Percentiles rank a stretch among this genome's conserved stretches.
phyloP scores from a whole-genome alignment of 345 rosid species.

The Populus deltoides region DNA sequence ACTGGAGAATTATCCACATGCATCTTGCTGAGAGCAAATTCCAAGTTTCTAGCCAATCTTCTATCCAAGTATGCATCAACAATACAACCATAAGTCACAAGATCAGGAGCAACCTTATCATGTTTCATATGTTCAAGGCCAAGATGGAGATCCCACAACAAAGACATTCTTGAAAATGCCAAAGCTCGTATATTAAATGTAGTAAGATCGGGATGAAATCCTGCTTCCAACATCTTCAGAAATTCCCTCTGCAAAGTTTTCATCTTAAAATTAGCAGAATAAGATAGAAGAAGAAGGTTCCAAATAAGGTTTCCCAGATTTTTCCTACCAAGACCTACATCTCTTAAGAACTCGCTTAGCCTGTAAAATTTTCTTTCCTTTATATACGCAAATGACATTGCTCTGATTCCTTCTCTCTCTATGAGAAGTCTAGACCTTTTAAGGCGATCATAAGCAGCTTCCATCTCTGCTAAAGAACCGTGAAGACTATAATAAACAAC shows the following conservation, averaged over 20 bases:
- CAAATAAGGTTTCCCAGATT: conserved; percentile 63
- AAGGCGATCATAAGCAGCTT: conserved; percentile 53
- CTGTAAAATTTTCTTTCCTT: conserved; percentile 44
- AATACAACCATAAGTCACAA: conserved; percentile 76
- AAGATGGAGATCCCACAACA: conserved; percentile 91
- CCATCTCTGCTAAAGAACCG: conserved; percentile 61
- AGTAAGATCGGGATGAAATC: conserved; percentile 69
- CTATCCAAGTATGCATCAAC: conserved; percentile 82
- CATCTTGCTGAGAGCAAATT: conserved; percentile 56
- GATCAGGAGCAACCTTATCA: conserved; percentile 57
- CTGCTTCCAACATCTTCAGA: conserved; percentile 52
- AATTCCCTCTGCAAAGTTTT: conserved; percentile 82
- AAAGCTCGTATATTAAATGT: conserved; percentile 71
- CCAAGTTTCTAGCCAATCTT: conserved; percentile 61
- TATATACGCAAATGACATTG: conserved; percentile 51
- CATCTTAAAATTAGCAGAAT: conserved; percentile 83
- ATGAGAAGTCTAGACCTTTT: conserved; percentile 53
- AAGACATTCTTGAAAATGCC: conserved; percentile 74
- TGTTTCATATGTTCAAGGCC: conserved; percentile 77
- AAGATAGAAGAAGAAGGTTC: conserved; percentile 73
- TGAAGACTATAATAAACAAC: conserved; percentile 46
- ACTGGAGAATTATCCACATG: conserved; percentile 48
- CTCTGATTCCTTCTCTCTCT: conserved; percentile 53
- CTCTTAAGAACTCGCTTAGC: conserved; percentile 57
- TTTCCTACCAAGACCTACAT: conserved; percentile 63